Conservation (phyloP, 2,329 filamentous ascomycete genomes). For the Fusarium sp. region DNA sequence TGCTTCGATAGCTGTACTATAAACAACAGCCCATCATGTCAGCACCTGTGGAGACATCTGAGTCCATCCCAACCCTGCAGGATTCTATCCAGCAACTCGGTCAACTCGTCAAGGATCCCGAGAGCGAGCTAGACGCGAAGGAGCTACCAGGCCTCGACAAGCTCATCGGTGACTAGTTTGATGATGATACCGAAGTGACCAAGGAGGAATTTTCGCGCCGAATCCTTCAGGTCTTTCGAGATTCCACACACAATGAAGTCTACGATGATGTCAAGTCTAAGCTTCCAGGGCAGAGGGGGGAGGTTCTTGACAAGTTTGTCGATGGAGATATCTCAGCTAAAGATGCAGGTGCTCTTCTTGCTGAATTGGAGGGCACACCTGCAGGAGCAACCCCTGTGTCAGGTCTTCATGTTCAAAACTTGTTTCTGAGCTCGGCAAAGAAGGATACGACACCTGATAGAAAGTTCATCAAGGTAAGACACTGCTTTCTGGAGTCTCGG, state of each 20-base stretch:
- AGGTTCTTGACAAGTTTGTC: background rate
- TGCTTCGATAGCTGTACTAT: background rate
- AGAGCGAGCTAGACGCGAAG: background rate
- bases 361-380: background rate
- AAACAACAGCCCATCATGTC: background rate
- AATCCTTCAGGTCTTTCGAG: background rate
- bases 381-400: background rate
- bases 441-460: background rate
- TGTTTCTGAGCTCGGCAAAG: background rate
- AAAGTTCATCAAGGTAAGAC: background rate
- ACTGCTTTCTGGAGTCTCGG: background rate
- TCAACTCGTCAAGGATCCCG: background rate
- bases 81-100: background rate
- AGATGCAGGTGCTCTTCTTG: background rate
- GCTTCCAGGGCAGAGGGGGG: background rate
- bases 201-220: background rate
- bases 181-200: background rate
- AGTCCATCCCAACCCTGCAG: background rate
- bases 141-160: background rate
- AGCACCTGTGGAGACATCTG: background rate
- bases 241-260: background rate
- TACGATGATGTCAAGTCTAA: background rate
- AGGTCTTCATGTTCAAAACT: background rate
- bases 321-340: background rate
- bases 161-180: background rate